These are phyloP conservation scores for Thozetella sp. DNA, from an alignment of 495 filamentous ascomycete species.

Conservation along the genomic window DNA sequence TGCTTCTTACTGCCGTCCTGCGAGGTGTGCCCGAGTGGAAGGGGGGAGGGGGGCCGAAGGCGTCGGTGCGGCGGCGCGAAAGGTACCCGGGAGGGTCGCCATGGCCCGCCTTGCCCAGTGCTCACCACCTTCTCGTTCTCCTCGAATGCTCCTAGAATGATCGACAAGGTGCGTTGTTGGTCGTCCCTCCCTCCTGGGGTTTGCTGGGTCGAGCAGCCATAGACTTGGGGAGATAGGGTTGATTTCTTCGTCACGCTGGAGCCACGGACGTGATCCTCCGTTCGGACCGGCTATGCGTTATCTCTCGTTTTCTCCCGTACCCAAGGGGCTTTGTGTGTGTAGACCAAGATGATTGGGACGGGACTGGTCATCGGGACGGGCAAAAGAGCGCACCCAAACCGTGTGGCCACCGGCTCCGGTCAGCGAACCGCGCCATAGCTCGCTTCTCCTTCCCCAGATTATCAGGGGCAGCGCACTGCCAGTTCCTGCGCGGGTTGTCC, in stretches of 20 bases:
- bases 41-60: too few species aligned
- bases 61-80: too few species aligned
- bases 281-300: background rate
- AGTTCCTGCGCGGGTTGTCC: background rate
- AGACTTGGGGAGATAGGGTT: too few species aligned
- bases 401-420: background rate
- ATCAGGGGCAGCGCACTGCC: background rate
- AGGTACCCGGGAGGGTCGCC: too few species aligned
- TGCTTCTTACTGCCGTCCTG: background rate
- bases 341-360: background rate
- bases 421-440: background rate
- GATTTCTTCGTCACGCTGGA: too few species aligned
- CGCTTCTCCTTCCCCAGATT: conserved; percentile 2
- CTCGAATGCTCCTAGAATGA: too few species aligned
- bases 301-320: background rate
- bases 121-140: too few species aligned
- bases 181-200: too few species aligned
- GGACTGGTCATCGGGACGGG: background rate
- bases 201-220: too few species aligned
- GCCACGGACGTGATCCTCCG: background rate
- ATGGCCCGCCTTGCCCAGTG: too few species aligned
- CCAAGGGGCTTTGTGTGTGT: background rate
- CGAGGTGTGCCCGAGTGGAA: too few species aligned
- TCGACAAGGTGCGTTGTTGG: too few species aligned
- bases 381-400: background rate